phyloP scores from a whole-genome alignment of 805 yeast genomes.

The Dipodascopsis uninucleata region DNA sequence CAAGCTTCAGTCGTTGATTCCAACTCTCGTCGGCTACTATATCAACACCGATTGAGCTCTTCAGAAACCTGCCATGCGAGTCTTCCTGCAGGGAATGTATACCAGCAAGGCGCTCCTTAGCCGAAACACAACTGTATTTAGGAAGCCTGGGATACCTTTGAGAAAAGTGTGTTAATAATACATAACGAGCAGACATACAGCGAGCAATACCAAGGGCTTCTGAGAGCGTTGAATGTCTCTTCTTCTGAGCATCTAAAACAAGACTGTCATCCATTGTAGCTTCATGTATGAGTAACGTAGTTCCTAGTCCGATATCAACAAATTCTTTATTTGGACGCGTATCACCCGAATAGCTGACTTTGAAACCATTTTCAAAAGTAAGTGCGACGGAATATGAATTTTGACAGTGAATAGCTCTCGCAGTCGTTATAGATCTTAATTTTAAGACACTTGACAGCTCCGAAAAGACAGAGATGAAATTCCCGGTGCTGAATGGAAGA shows the following conservation, averaged over 20 bases:
- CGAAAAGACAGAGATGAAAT: not conserved
- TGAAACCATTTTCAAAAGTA: conserved; percentile 48
- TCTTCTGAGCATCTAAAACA: conserved; percentile 69
- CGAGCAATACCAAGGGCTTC: conserved; percentile 75
- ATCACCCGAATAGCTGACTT: conserved; percentile 88
- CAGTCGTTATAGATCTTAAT: conserved; percentile 49
- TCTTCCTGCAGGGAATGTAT: conserved; percentile 1
- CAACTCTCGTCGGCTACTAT: conserved; percentile 2
- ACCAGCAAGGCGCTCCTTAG: not conserved
- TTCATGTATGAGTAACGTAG: conserved; percentile 84
- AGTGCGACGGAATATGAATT: conserved; percentile 72
- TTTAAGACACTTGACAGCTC: conserved; percentile 31
- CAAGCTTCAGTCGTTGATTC: conserved; percentile 24
- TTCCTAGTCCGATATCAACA: conserved; percentile 58
- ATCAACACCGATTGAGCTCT: not conserved
- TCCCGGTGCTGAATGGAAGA: not conserved
- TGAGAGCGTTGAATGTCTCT: conserved; percentile 81
- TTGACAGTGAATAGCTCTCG: conserved; percentile 80
- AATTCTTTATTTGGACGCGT: conserved; percentile 76
- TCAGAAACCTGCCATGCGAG: conserved; percentile 1
- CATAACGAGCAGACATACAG: conserved; percentile 65
- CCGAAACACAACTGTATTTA: not conserved
- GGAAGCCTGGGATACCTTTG: conserved; percentile 64
- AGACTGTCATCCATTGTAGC: conserved; percentile 84
- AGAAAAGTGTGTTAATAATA: conserved; percentile 86